Base-by-base conservation (phyloP, 495 filamentous ascomycete species). In the Aspergillus hancockii region DNA sequence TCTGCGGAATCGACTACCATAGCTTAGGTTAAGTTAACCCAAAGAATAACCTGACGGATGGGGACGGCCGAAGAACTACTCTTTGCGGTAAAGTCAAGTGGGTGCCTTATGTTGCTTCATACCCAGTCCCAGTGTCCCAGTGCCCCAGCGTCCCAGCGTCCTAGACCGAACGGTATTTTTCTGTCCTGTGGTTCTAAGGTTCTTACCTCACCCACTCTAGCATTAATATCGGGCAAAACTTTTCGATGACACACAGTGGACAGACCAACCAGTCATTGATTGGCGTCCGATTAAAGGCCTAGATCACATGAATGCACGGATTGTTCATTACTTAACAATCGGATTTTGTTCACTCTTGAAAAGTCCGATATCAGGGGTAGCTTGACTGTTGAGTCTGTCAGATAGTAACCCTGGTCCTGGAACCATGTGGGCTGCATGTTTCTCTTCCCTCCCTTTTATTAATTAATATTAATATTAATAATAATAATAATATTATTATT, bases 1-100 rank as follows among this genome's bases (percentile, higher is more conserved):
- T 57, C 55, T 57, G 43, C 43, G 43, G 43, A 47, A 47, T 47
- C 43, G 13, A 47, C 23, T 47, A 47, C 43, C 43, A 47, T 47
- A 47, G 43, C 43, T 47, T 47, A 47, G 43, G 43, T 47, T 47
- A 47, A n/a, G 43, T n/a, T 47, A 19, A 47, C 43, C 43, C 43
- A 47, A 47, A 47, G 43, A 47, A 22, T n/a, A 47, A n/a, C 43
- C 43, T 47, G 43, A 47, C 43, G 43, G 43, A 47, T 47, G 43
- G 43, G 41, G 43, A 6, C 23, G 18, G 43, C 7, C 43, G 43
- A 47, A 12, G 19, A 23, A 21, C 18, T 47, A 47, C 43, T 23
- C 23, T 4, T 6, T 47, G 2, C 2, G 43, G 43, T 47, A 47
- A 22, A 23, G 16, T 47, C 13, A 1, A n/a, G 43, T 47, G 43